phyloP scores from a whole-genome alignment of 192 early-diverging fungal genomes.

The Coemansia sp. region DNA sequence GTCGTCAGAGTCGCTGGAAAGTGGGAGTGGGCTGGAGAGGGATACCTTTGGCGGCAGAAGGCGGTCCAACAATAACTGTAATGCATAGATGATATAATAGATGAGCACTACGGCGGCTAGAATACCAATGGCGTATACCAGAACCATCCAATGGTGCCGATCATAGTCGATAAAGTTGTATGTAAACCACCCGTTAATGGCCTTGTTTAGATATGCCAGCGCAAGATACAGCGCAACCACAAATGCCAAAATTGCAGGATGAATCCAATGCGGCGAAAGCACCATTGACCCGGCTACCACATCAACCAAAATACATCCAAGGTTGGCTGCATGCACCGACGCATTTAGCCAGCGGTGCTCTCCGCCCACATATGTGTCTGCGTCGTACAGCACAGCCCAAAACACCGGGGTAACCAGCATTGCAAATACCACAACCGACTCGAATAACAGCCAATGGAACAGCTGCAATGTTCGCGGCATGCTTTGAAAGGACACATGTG shows the following conservation, averaged over 20 bases:
- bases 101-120: slow-evolving; percentile 20
- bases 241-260: slow-evolving; percentile 18
- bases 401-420: slow-evolving; percentile 33
- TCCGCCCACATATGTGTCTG: slow-evolving; percentile 3
- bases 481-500: slow-evolving; percentile 5
- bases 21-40: no score
- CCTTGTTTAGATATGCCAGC: slow-evolving; percentile 37
- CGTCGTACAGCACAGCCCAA: slow-evolving; percentile 38
- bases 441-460: slow-evolving; percentile 51
- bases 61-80: slow-evolving; percentile 28
- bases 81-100: slow-evolving; percentile 32
- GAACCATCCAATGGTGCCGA: slow-evolving; percentile 15
- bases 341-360: slow-evolving; percentile 26
- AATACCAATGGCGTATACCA: slow-evolving; percentile 18
- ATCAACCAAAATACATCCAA: slow-evolving; percentile 25
- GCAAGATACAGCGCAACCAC: slow-evolving; percentile 30
- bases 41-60: slow-evolving; percentile 10
- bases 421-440: slow-evolving; percentile 34
- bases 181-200: slow-evolving; percentile 36
- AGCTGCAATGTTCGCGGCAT: slow-evolving; percentile 39
- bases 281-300: slow-evolving; percentile 27
- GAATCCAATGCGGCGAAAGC: slow-evolving; percentile 42
- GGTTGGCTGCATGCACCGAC: slow-evolving; percentile 43
- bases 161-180: slow-evolving; percentile 48
- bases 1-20: no score